These are phyloP conservation scores for Lipomyces spencermartinsiae DNA, from an alignment of 805 yeast species.

Conservation along the genomic window DNA sequence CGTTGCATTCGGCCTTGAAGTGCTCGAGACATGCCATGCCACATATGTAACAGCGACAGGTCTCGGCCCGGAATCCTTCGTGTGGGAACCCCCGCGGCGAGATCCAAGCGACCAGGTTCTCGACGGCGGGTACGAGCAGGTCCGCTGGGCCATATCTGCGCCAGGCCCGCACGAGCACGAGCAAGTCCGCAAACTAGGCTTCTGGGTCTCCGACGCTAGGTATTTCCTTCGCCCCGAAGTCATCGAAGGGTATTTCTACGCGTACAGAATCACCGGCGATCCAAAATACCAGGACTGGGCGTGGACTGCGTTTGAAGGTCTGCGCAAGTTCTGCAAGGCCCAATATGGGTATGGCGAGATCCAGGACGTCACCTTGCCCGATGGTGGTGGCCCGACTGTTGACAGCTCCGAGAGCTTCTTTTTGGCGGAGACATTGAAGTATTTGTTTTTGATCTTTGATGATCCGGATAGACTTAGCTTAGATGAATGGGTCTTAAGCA, in stretches of 20 bases:
- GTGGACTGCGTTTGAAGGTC: slow-evolving; percentile 49
- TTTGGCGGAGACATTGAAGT: slow-evolving; percentile 61
- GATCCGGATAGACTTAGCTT: slow-evolving; percentile 47
- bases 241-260: slow-evolving; percentile 58
- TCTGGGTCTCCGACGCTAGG: slow-evolving; percentile 42
- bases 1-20: slow-evolving; percentile 27
- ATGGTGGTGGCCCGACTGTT: slow-evolving; percentile 32
- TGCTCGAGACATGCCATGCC: slow-evolving; percentile 34
- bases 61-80: slow-evolving; percentile 35
- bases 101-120: slow-evolving; percentile 11
- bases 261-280: slow-evolving; percentile 61
- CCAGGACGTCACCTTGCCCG: slow-evolving; percentile 45
- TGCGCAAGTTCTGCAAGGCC: slow-evolving; percentile 44
- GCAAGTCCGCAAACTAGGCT: slow-evolving; percentile 30
- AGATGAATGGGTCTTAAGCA: slow-evolving; percentile 55
- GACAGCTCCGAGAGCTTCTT: slow-evolving; percentile 56
- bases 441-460: slow-evolving; percentile 55
- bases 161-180: slow-evolving; percentile 32
- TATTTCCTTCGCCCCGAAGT: slow-evolving; percentile 57
- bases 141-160: slow-evolving; percentile 30
- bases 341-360: slow-evolving; percentile 48
- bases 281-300: slow-evolving; percentile 57
- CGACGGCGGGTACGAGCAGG: slow-evolving; percentile 17
- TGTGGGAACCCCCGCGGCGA: slow-evolving; percentile 26
- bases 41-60: slow-evolving; percentile 32